Percentiles rank a stretch among this genome's conserved stretches.
Conservation (phyloP, 2,329 filamentous ascomycete genomes). For the Colletotrichum sp. region DNA sequence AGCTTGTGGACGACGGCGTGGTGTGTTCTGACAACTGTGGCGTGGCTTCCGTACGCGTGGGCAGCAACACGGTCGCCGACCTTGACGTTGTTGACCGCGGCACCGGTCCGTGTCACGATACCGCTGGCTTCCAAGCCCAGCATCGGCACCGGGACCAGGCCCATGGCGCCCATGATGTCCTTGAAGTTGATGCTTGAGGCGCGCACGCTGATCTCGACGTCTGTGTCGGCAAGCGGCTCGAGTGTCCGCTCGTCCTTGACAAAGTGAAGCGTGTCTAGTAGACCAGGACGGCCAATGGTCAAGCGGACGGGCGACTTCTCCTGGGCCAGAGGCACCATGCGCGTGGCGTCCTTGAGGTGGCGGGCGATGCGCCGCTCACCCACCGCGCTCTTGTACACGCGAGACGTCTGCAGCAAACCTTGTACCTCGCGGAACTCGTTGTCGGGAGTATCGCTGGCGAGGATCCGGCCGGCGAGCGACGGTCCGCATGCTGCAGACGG, state of each 20-base stretch:
- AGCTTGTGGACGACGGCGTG: constrained; percentile 29
- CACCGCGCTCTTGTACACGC: constrained; percentile 30
- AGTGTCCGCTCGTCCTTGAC: constrained; percentile 25
- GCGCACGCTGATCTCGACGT: constrained; percentile 35
- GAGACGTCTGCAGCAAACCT: background rate
- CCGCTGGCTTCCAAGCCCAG: constrained; percentile 31
- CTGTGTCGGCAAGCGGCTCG: constrained; percentile 21
- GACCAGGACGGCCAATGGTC: constrained; percentile 25
- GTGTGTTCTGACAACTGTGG: background rate
- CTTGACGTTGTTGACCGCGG: constrained; percentile 18
- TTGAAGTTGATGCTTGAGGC: constrained; percentile 38
- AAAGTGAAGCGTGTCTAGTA: constrained; percentile 32
- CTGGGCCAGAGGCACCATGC: background rate
- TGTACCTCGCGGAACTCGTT: background rate
- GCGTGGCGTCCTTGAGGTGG: constrained; percentile 25
- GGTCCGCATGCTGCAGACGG: background rate
- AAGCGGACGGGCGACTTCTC: background rate
- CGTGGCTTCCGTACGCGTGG: background rate
- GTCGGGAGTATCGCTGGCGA: background rate
- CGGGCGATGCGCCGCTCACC: constrained; percentile 28
- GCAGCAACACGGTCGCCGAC: background rate
- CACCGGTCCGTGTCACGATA: constrained; percentile 20
- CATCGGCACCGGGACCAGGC: constrained; percentile 25
- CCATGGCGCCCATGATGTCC: constrained; percentile 36
- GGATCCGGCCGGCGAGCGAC: background rate